A percentile compares a stretch with the other conserved stretches of the same genome.
phyloP scores from a whole-genome alignment of 179 eudicot genomes.

The Monotropa hypopitys region DNA sequence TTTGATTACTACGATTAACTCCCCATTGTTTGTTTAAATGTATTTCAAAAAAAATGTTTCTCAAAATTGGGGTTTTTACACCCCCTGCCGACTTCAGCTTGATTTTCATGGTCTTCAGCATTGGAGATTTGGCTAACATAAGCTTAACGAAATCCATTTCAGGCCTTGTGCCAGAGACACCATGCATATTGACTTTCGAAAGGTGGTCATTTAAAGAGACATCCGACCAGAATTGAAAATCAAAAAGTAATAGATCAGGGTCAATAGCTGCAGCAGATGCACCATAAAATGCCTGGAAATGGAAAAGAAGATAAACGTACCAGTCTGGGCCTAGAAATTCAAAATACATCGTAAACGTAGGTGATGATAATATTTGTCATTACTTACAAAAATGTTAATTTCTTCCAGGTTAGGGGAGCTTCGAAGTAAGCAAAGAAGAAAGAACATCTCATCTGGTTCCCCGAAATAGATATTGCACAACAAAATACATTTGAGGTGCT shows the following conservation, averaged over 20 bases:
- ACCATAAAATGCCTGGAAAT: not conserved
- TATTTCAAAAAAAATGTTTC: too few relatives aligned
- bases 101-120: not conserved
- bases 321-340: not conserved
- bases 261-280: not conserved
- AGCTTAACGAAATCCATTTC: not conserved
- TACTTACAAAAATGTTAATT: not conserved
- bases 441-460: not conserved
- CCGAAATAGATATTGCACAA: not conserved
- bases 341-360: not conserved
- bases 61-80: too few relatives aligned
- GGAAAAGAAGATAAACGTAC: not conserved
- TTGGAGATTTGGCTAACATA: not conserved
- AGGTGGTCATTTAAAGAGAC: not conserved
- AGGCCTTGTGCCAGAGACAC: not conserved
- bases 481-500: not conserved
- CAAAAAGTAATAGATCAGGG: not conserved
- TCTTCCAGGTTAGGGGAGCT: slow-evolving; percentile 5
- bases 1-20: too few relatives aligned
- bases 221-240: not conserved
- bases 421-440: not conserved
- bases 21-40: too few relatives aligned
- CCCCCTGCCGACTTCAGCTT: too few relatives aligned
- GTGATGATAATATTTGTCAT: not conserved
- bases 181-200: not conserved